These are phyloP conservation scores for Agaricus subrufescens DNA, from an alignment of 768 basidiomycete genomes.

Conservation along the genomic window DNA sequence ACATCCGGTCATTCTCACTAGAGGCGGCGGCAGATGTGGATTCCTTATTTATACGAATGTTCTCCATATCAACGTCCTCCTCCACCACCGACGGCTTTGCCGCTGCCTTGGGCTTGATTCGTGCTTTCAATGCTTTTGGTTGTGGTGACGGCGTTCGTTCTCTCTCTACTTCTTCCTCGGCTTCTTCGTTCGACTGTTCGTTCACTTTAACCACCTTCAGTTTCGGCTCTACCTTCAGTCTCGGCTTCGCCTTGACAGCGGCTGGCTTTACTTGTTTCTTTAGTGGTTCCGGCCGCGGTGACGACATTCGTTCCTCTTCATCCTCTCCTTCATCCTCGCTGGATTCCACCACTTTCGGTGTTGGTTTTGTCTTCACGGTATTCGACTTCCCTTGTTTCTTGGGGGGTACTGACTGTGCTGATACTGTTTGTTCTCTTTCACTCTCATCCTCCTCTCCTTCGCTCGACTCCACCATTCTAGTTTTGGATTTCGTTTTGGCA, in stretches of 20 bases:
- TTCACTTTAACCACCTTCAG: too few species aligned
- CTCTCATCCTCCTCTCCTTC: not conserved
- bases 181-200: slow-evolving; percentile 2
- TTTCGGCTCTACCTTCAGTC: too few species aligned
- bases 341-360: slow-evolving; percentile 5
- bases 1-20: not conserved
- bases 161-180: slow-evolving; percentile 9
- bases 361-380: too few species aligned
- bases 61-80: slow-evolving; percentile 6
- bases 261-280: slow-evolving; percentile 22
- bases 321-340: not conserved
- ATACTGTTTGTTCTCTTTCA: slow-evolving; percentile 15
- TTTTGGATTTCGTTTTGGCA: slow-evolving; percentile 18
- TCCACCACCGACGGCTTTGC: slow-evolving; percentile 2
- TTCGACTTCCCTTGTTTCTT: slow-evolving; percentile 22
- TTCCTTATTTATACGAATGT: not conserved
- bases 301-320: slow-evolving; percentile 15
- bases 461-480: slow-evolving; percentile 1
- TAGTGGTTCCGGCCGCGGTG: slow-evolving; percentile 33
- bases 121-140: slow-evolving; percentile 37
- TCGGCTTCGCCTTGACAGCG: too few species aligned
- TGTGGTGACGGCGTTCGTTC: slow-evolving; percentile 17
- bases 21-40: not conserved
- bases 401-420: slow-evolving; percentile 33
- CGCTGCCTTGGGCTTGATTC: slow-evolving; percentile 6